Percentiles rank a stretch among this genome's conserved stretches.
Conservation (phyloP, 1,284 basidiomycete species). For the Amylostereum areolatum region DNA sequence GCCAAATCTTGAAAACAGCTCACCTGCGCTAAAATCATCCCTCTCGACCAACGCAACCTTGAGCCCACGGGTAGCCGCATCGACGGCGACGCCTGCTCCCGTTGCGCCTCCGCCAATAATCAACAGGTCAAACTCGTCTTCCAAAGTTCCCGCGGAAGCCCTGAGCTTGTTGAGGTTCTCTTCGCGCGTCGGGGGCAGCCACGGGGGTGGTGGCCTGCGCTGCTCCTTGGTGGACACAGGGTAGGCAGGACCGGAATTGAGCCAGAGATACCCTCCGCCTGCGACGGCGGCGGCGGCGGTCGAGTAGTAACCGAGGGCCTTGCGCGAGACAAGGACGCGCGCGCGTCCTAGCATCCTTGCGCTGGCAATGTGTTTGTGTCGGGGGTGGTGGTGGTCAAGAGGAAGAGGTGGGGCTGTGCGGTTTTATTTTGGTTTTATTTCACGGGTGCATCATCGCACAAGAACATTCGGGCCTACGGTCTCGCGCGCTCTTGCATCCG, state of each 20-base stretch:
- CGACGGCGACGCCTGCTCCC: conserved; percentile 90
- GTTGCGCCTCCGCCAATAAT: conserved; percentile 94
- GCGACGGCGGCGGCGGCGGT: conserved; percentile 45
- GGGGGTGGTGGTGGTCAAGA: background rate
- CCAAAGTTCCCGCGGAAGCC: conserved; percentile 26
- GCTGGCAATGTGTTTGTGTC: background rate
- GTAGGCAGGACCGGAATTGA: conserved; percentile 65
- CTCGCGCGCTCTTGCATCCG: no score
- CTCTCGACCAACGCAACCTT: conserved; percentile 92
- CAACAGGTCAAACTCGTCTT: conserved; percentile 72
- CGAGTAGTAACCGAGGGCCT: conserved; percentile 44
- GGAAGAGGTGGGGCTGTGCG: no score
- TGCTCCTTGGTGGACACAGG: conserved; percentile 55
- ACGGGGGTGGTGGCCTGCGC: conserved; percentile 63
- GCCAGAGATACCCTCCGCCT: conserved; percentile 61
- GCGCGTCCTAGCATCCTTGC: conserved; percentile 32
- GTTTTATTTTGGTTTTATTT: no score
- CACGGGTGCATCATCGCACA: no score
- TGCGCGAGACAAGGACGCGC: conserved; percentile 43
- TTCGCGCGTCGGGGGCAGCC: conserved; percentile 66
- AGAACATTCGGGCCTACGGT: no score
- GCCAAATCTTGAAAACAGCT: no score
- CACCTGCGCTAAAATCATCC: conserved; percentile 88
- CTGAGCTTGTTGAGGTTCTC: conserved; percentile 59
- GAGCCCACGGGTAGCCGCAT: conserved; percentile 88